A percentile compares a stretch with the other conserved stretches of the same genome.
Evolutionary conservation across 2,329 filamentous ascomycete species (phyloP).

Genomic region (Meredithiella fracta): DNA sequence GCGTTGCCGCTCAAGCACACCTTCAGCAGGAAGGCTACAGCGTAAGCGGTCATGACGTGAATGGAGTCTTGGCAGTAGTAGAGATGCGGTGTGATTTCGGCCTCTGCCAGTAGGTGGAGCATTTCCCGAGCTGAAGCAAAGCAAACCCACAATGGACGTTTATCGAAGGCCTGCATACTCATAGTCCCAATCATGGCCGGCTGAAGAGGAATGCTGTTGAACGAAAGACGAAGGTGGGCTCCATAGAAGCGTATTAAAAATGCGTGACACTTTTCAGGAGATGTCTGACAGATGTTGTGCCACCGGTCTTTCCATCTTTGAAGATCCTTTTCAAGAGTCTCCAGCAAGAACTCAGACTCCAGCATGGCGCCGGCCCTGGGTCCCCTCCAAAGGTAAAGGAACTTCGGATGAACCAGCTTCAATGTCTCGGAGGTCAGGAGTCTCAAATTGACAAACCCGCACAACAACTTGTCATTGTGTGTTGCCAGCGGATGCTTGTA

Average conservation of each 20-base stretch:
- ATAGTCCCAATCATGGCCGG: constrained; percentile 18
- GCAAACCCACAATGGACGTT: constrained; percentile 21
- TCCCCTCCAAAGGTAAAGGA: constrained; percentile 12
- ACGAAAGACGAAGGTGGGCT: constrained; percentile 22
- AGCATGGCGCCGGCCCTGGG: constrained; percentile 15
- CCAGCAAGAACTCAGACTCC: constrained; percentile 17
- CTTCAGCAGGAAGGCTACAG: constrained; percentile 25
- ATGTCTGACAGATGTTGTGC: constrained; percentile 14
- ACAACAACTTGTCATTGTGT: constrained; percentile 22
- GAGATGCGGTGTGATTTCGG: constrained; percentile 19
- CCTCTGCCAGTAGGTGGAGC: constrained; percentile 20
- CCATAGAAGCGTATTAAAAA: constrained; percentile 26
- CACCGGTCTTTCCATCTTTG: constrained; percentile 18
- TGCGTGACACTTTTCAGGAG: constrained; percentile 19
- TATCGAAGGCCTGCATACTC: constrained; percentile 16
- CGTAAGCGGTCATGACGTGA: constrained; percentile 27
- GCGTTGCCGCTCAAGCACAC: constrained; percentile 14
- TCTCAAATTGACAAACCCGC: constrained; percentile 23
- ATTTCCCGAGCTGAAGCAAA: constrained; percentile 21
- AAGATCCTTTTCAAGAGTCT: constrained; percentile 17
- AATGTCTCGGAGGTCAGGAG: constrained; percentile 22
- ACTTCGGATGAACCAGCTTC: constrained; percentile 16
- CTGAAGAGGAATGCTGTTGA: constrained; percentile 24
- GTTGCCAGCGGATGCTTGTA: constrained; percentile 20
- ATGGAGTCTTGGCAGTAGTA: constrained; percentile 27